Evolutionary conservation across 139 green algal species (phyloP).

Genomic region (Chlorella sp.): DNA sequence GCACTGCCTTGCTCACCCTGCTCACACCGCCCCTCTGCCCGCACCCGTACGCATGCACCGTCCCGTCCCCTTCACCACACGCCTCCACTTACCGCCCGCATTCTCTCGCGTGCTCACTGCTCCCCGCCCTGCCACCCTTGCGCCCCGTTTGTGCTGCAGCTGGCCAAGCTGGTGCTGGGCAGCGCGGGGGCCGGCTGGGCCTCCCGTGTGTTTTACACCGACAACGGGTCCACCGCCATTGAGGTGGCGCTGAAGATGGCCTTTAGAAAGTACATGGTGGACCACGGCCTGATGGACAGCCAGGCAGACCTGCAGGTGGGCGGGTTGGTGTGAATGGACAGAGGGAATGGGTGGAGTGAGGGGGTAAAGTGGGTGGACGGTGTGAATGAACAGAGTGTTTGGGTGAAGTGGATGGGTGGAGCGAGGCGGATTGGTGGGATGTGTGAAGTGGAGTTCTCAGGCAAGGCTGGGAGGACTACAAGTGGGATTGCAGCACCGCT

Average conservation of each 20-base stretch:
- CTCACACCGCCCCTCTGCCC: too few species aligned
- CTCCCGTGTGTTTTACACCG: slow-evolving; percentile 85
- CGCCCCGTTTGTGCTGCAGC: neutral
- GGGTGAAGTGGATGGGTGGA: too few species aligned
- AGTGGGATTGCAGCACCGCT: neutral
- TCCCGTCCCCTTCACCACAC: neutral
- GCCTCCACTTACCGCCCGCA: too few species aligned
- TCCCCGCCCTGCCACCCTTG: too few species aligned
- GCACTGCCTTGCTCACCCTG: too few species aligned
- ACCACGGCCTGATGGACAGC: slow-evolving; percentile 39
- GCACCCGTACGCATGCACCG: neutral
- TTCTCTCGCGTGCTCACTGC: too few species aligned
- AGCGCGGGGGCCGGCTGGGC: slow-evolving; percentile 82
- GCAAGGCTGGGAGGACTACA: neutral
- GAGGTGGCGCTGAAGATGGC: slow-evolving; percentile 98
- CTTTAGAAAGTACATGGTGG: slow-evolving; percentile 77
- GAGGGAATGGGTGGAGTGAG: too few species aligned
- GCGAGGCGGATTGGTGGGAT: too few species aligned
- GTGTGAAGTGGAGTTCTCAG: too few species aligned
- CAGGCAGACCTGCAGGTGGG: slow-evolving; percentile 23
- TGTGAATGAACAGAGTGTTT: too few species aligned
- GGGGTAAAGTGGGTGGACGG: too few species aligned
- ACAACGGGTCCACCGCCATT: slow-evolving; percentile 92
- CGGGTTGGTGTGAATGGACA: neutral
- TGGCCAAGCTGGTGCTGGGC: slow-evolving; percentile 65